Evolutionary conservation across 1,284 basidiomycete species (phyloP).

Genomic region (Limonomyces culmigenus): DNA sequence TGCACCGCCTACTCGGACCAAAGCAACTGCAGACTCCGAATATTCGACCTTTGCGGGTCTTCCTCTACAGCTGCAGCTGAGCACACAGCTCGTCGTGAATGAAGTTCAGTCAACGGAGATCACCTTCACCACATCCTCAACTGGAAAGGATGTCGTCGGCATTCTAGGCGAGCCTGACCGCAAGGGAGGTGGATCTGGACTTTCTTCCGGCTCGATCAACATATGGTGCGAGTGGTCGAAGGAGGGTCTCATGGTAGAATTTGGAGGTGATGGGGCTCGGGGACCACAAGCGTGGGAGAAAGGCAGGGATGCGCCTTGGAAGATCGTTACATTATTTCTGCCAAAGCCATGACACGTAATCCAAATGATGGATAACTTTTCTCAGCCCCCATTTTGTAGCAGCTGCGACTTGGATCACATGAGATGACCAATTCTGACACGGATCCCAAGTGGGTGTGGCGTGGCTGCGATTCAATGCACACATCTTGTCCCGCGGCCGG

Average conservation of each 20-base stretch:
- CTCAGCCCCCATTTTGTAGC: too few relatives aligned
- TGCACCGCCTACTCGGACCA: too few relatives aligned
- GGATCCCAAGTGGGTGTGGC: too few relatives aligned
- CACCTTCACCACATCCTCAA: slow-evolving; percentile 29
- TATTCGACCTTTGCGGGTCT: slow-evolving; percentile 39
- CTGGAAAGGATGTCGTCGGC: slow-evolving; percentile 62
- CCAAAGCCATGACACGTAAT: too few relatives aligned
- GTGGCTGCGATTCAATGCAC: too few relatives aligned
- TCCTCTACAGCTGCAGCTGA: slow-evolving; percentile 27
- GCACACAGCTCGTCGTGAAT: slow-evolving; percentile 18
- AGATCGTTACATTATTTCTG: slow-evolving; percentile 53
- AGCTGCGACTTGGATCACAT: too few relatives aligned
- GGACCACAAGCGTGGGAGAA: slow-evolving; percentile 75
- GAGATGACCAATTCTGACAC: too few relatives aligned
- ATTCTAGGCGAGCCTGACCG: slow-evolving; percentile 67
- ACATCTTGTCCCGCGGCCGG: too few relatives aligned
- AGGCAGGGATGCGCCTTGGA: slow-evolving; percentile 68
- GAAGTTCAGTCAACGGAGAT: slow-evolving; percentile 22
- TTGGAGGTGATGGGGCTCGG: slow-evolving; percentile 56
- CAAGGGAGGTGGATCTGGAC: slow-evolving; percentile 74
- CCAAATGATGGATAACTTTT: too few relatives aligned
- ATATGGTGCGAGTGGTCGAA: slow-evolving; percentile 87
- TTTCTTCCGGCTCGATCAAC: slow-evolving; percentile 66
- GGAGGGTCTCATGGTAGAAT: slow-evolving; percentile 69
- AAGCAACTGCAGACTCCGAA: slow-evolving; percentile 21